Evolutionary conservation across 805 yeast genomes (phyloP).

Genomic region (Henningerozyma blattae): DNA sequence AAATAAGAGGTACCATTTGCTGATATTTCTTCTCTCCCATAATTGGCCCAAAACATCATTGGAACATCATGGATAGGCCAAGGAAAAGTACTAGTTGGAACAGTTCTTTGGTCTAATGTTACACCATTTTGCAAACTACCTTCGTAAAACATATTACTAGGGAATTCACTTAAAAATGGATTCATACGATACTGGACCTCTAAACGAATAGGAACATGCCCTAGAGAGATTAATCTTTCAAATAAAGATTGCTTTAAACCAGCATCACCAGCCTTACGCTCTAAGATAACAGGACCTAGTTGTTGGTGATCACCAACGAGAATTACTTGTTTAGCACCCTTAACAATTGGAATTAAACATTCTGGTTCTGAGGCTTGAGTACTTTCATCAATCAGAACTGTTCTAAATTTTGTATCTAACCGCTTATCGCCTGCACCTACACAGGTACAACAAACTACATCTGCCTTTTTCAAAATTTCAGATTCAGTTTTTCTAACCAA

Average conservation of each 20-base stretch:
- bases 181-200: conserved; percentile 96
- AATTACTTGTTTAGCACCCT: conserved; percentile 81
- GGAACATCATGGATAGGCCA: conserved; percentile 81
- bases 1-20: conserved; percentile 70
- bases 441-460: conserved; percentile 84
- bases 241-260: conserved; percentile 80
- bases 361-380: conserved; percentile 95
- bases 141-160: conserved; percentile 86
- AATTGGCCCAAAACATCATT: conserved; percentile 93
- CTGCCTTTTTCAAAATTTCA: conserved; percentile 40
- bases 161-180: conserved; percentile 75
- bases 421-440: conserved; percentile 81
- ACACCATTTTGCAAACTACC: conserved; percentile 90
- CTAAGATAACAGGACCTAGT: conserved; percentile 81
- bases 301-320: conserved; percentile 95
- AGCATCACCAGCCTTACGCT: conserved; percentile 71
- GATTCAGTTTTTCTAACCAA: conserved; percentile 38
- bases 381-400: conserved; percentile 83
- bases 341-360: conserved; percentile 75
- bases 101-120: conserved; percentile 55
- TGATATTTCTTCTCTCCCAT: conserved; percentile 82
- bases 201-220: conserved; percentile 73
- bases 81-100: conserved; percentile 54
- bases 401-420: conserved; percentile 48
- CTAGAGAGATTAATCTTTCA: conserved; percentile 72